Evolutionary conservation across 768 basidiomycete genomes (phyloP).

Genomic region (Calvatia gigantea): DNA sequence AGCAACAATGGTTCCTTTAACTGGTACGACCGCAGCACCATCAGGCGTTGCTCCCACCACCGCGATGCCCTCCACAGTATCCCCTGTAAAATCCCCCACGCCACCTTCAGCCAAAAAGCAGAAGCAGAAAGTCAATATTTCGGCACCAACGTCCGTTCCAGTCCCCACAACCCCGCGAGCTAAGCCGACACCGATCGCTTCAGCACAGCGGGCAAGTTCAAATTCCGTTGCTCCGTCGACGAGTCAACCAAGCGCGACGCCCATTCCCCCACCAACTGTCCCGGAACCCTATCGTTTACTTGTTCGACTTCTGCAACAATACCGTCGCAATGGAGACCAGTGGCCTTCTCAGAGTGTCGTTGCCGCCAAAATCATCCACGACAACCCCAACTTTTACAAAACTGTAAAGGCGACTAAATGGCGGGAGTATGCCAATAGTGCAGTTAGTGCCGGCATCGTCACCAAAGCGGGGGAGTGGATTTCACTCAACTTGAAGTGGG

Average conservation of each 20-base stretch:
- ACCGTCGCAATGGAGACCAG: background rate
- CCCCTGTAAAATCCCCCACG: no score
- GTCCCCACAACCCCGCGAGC: no score
- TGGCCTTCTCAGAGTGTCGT: background rate
- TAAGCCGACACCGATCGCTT: no score
- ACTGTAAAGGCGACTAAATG: slow-evolving; percentile 12
- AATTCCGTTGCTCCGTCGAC: background rate
- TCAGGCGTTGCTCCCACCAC: background rate
- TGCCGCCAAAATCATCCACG: slow-evolving; percentile 4
- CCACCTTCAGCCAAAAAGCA: no score
- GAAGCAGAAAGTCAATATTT: no score
- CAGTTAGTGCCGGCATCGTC: slow-evolving; percentile 12
- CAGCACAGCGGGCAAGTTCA: no score
- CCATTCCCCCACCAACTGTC: background rate
- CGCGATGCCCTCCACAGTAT: no score
- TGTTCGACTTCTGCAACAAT: slow-evolving; percentile 7
- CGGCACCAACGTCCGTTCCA: no score
- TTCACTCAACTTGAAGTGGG: slow-evolving; percentile 10
- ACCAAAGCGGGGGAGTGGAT: slow-evolving; percentile 5
- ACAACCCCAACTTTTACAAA: slow-evolving; percentile 11
- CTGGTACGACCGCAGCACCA: background rate
- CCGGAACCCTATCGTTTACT: slow-evolving; percentile 9
- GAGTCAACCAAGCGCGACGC: background rate
- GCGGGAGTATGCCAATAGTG: slow-evolving; percentile 2
- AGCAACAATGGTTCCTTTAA: no score